A percentile compares a stretch with the other conserved stretches of the same genome.
Conservation (phyloP, 2,329 filamentous ascomycete species). For the Parasarocladium wereldwijsianum region DNA sequence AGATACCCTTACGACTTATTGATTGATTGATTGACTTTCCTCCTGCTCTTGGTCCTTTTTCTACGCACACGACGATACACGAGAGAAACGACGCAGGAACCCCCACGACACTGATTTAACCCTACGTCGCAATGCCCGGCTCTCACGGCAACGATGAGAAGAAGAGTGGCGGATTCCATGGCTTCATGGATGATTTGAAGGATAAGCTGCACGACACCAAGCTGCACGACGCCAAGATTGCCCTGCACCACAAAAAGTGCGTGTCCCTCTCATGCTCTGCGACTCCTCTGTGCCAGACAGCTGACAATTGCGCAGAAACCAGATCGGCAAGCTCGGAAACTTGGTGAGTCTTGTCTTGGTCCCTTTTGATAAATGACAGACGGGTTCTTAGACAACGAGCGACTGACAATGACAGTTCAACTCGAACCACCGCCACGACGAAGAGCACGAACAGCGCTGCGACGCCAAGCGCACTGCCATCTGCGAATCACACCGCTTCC, state of each 20-base stretch:
- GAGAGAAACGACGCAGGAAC: neutral
- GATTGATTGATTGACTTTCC: no score
- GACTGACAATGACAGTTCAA: constrained; percentile 44
- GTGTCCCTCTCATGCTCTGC: constrained; percentile 5
- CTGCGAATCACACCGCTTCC: constrained; percentile 61
- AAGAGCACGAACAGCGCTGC: constrained; percentile 73
- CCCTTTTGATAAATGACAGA: neutral
- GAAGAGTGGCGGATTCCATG: constrained; percentile 13
- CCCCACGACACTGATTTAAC: no score
- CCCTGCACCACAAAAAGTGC: constrained; percentile 44
- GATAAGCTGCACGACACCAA: constrained; percentile 40
- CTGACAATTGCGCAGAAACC: constrained; percentile 20
- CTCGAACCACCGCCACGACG: constrained; percentile 79
- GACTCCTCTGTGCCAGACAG: neutral
- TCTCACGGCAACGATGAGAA: constrained; percentile 10
- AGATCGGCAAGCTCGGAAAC: constrained; percentile 49
- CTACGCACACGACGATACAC: neutral
- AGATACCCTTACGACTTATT: no score
- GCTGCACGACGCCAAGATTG: constrained; percentile 41
- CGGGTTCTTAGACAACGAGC: no score
- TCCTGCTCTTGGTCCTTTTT: no score
- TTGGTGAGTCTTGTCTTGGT: constrained; percentile 26
- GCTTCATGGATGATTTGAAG: constrained; percentile 30
- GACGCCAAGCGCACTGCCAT: constrained; percentile 67
- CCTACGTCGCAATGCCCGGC: constrained; percentile 12